A percentile compares a stretch with the other conserved stretches of the same genome.
These are phyloP conservation scores for Dicorynia guianensis DNA, from an alignment of 306 rosid species.

Conservation along the genomic window DNA sequence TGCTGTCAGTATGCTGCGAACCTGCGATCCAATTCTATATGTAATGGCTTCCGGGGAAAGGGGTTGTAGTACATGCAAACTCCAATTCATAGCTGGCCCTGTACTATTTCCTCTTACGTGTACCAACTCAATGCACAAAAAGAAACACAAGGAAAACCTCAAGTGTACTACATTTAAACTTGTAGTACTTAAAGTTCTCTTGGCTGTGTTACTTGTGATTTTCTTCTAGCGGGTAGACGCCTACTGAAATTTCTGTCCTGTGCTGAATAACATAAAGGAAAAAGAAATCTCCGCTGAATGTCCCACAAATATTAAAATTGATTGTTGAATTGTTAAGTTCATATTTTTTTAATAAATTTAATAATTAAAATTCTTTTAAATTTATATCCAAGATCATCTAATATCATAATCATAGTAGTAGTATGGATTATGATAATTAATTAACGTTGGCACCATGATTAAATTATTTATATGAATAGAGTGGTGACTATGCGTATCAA, in stretches of 20 bases:
- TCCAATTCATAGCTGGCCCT: constrained; percentile 16
- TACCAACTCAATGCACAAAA: constrained; percentile 20
- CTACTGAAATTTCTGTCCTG: no score
- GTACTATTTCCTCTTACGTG: constrained; percentile 39
- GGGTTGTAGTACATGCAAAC: constrained; percentile 43
- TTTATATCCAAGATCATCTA: no score
- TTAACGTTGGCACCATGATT: not conserved
- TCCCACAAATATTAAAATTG: no score
- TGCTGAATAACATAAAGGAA: no score
- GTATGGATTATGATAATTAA: not conserved
- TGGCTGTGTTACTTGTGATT: not conserved
- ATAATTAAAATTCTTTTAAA: no score
- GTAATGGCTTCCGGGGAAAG: not conserved
- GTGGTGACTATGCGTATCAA: not conserved
- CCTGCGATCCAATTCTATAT: constrained; percentile 32
- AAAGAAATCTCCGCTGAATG: no score
- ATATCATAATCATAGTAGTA: not conserved
- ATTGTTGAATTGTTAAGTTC: no score
- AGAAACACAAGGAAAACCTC: not conserved
- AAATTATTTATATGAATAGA: not conserved
- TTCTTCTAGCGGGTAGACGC: no score
- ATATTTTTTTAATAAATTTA: no score
- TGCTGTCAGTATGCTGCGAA: not conserved
- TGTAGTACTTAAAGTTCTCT: constrained; percentile 11
- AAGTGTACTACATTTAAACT: constrained; percentile 39